phyloP scores from a whole-genome alignment of 2,329 filamentous ascomycete species.

The Trichoderma aggressivum region DNA sequence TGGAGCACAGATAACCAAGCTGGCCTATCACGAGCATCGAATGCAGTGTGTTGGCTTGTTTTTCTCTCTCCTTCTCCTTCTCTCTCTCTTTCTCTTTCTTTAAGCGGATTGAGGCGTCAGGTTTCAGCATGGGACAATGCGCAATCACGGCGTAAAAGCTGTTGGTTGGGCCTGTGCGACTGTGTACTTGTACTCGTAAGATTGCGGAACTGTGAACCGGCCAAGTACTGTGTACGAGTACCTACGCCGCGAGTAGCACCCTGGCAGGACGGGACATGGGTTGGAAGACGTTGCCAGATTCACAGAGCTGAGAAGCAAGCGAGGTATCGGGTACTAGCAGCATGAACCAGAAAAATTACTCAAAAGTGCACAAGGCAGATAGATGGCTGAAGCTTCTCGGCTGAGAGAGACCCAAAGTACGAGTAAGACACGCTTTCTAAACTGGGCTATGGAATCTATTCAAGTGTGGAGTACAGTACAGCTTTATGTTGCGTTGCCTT shows the following conservation, averaged over 20 bases:
- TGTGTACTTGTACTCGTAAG: neutral
- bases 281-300: neutral
- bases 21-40: neutral
- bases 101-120: neutral
- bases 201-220: neutral
- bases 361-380: neutral
- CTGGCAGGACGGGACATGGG: neutral
- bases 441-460: neutral
- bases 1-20: neutral
- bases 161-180: neutral
- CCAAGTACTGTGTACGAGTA: neutral
- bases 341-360: neutral
- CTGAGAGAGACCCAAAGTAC: no score
- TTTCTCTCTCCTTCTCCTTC: neutral
- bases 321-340: neutral
- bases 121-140: neutral
- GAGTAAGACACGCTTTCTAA: neutral
- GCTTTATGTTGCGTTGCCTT: neutral
- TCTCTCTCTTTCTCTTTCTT: neutral
- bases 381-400: neutral
- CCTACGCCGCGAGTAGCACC: neutral
- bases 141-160: neutral
- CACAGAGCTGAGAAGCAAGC: neutral
- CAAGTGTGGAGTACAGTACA: neutral
- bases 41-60: neutral